These are phyloP conservation scores for Parathielavia hyrcaniae DNA, from an alignment of 495 filamentous ascomycete genomes.

Conservation along the genomic window DNA sequence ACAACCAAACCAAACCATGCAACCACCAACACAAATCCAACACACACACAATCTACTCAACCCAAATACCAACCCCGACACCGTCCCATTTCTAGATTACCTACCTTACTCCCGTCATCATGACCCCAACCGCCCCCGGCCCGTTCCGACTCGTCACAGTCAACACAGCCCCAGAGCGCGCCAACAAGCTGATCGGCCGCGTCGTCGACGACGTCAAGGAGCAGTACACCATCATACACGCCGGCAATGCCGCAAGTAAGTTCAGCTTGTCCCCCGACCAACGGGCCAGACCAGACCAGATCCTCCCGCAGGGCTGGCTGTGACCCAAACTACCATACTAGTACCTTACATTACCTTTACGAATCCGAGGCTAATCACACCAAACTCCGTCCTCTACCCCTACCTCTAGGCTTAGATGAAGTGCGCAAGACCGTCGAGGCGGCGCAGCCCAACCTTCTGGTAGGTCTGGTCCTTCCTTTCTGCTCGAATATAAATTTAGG, in stretches of 20 bases:
- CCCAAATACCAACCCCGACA: too few species aligned
- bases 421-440: slow-evolving; percentile 24
- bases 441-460: slow-evolving; percentile 24
- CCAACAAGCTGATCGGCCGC: slow-evolving; percentile 54
- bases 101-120: too few species aligned
- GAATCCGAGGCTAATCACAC: too few species aligned
- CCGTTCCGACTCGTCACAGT: slow-evolving; percentile 60
- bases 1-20: too few species aligned
- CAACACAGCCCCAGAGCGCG: slow-evolving; percentile 62
- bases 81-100: background rate
- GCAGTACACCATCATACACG: slow-evolving; percentile 53
- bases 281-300: too few species aligned
- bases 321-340: background rate
- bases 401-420: slow-evolving; percentile 26
- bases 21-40: too few species aligned
- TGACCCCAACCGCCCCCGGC: slow-evolving; percentile 45
- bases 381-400: too few species aligned
- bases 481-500: background rate
- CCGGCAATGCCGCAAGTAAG: slow-evolving; percentile 53
- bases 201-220: slow-evolving; percentile 54
- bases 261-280: too few species aligned
- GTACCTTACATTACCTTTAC: too few species aligned
- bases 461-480: slow-evolving; percentile 36
- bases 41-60: too few species aligned
- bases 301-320: background rate